These are phyloP conservation scores for Mortierella sp. DNA, from an alignment of 371 early-diverging fungal genomes.

Conservation along the genomic window DNA sequence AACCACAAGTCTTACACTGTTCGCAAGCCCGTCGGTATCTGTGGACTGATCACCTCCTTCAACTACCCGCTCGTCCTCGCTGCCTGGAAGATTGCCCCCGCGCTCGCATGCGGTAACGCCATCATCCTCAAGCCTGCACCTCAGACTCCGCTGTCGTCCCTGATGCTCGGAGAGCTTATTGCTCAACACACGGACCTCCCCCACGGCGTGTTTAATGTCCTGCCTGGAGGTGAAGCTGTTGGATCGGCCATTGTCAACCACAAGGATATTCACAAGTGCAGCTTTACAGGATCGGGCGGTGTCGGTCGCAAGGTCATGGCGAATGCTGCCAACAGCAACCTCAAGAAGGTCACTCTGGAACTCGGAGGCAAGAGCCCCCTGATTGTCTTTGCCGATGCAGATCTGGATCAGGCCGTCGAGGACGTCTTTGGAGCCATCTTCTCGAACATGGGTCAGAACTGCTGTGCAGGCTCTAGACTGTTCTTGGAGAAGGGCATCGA, in stretches of 20 bases:
- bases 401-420: constrained; percentile 83
- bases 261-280: constrained; percentile 67
- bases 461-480: constrained; percentile 90
- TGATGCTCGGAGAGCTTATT: constrained; percentile 65
- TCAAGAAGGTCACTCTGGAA: constrained; percentile 87
- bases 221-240: constrained; percentile 71
- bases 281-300: constrained; percentile 84
- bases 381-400: constrained; percentile 89
- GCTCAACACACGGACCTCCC: constrained; percentile 49
- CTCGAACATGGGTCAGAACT: constrained; percentile 89
- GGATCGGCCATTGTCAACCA: constrained; percentile 69
- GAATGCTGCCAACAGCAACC: constrained; percentile 73
- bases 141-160: constrained; percentile 75
- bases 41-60: constrained; percentile 85
- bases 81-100: constrained; percentile 91
- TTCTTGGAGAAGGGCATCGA: constrained; percentile 87
- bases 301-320: constrained; percentile 81
- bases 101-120: constrained; percentile 76
- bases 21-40: constrained; percentile 85
- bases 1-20: constrained; percentile 71
- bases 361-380: constrained; percentile 94
- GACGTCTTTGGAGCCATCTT: constrained; percentile 79
- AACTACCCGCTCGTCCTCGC: constrained; percentile 89
- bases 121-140: constrained; percentile 76
- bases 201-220: constrained; percentile 82